Evolutionary conservation across 805 yeast species (phyloP).

Genomic region (Metschnikowia koreensis): DNA sequence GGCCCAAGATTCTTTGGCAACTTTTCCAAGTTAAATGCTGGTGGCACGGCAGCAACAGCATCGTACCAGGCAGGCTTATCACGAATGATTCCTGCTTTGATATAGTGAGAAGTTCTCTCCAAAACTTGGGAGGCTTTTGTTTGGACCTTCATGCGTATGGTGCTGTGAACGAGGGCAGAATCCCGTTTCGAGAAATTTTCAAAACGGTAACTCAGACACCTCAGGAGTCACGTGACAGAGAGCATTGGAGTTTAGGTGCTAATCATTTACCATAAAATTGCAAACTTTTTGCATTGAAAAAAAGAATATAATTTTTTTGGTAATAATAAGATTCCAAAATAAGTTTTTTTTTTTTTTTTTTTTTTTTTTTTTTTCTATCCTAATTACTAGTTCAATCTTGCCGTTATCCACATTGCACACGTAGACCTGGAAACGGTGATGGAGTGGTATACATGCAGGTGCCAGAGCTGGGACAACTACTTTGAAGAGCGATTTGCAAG

Average conservation of each 20-base stretch:
- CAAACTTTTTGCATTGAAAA: no score
- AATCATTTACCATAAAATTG: no score
- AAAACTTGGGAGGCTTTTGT: constrained; percentile 69
- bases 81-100: constrained; percentile 65
- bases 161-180: neutral
- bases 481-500: neutral
- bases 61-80: constrained; percentile 87
- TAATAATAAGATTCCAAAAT: no score
- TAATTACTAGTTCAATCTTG: neutral
- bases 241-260: neutral
- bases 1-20: constrained; percentile 34
- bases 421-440: neutral
- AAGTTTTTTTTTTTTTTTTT: no score
- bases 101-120: constrained; percentile 74
- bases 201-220: neutral
- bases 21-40: constrained; percentile 59
- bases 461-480: neutral
- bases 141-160: constrained; percentile 58
- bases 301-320: neutral
- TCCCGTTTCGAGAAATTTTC: constrained; percentile 10
- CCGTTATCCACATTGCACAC: neutral
- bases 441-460: neutral
- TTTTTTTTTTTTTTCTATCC: neutral
- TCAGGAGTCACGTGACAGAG: constrained; percentile 5
- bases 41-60: constrained; percentile 82